A percentile compares a stretch with the other conserved stretches of the same genome.
phyloP scores from a whole-genome alignment of 2,329 filamentous ascomycete species.

The Onygenales sp. region DNA sequence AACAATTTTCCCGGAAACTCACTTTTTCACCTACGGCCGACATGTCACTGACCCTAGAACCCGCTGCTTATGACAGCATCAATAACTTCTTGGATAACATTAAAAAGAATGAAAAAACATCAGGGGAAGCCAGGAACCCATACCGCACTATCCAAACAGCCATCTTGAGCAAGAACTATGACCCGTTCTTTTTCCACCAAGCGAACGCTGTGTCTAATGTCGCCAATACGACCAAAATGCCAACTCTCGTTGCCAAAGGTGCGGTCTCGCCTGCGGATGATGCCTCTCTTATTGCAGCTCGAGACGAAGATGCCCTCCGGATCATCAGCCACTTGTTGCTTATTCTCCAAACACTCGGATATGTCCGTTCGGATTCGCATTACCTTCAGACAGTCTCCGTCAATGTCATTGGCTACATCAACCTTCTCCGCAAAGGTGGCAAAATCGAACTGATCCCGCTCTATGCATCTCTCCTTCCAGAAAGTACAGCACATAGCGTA shows the following conservation, averaged over 20 bases:
- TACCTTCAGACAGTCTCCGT: conserved; percentile 53
- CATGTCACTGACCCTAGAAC: conserved; percentile 47
- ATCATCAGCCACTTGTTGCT: conserved; percentile 60
- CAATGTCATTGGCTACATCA: conserved; percentile 72
- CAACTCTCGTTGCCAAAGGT: conserved; percentile 28
- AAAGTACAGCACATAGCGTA: conserved; percentile 55
- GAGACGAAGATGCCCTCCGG: conserved; percentile 52
- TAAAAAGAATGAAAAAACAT: conserved; percentile 25
- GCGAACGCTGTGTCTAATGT: conserved; percentile 32
- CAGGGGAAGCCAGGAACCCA: conserved; percentile 32
- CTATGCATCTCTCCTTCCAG: conserved; percentile 71
- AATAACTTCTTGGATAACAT: conserved; percentile 29
- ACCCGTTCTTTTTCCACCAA: conserved; percentile 30
- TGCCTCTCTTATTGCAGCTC: conserved; percentile 27
- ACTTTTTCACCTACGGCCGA: conserved; percentile 47
- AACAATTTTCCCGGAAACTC: conserved; percentile 33
- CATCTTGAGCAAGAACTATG: conserved; percentile 33
- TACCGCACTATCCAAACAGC: conserved; percentile 36
- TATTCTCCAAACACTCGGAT: conserved; percentile 52
- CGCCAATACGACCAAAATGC: conserved; percentile 18
- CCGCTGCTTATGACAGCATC: conserved; percentile 34
- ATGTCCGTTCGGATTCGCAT: conserved; percentile 39
- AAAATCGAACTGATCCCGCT: conserved; percentile 73
- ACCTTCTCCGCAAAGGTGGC: conserved; percentile 61
- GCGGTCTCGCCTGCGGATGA: conserved; percentile 41